These are phyloP conservation scores for Blastobotrys petasosporus DNA, from an alignment of 1,139 yeast species.

Conservation along the genomic window DNA sequence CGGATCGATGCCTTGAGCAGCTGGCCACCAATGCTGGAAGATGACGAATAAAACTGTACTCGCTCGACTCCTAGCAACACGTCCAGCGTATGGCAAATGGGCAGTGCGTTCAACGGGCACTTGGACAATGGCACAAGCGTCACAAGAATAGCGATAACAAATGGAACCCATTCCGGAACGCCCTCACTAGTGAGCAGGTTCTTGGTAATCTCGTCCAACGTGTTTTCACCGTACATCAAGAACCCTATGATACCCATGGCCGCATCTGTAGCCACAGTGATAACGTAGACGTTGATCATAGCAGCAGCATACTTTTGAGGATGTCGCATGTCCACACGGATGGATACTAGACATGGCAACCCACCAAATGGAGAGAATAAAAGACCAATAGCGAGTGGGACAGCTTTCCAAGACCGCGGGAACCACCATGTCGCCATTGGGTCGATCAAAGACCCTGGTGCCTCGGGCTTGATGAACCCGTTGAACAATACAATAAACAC, in stretches of 20 bases:
- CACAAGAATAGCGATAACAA: conserved; percentile 61
- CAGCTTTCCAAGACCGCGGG: conserved; percentile 46
- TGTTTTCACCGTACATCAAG: conserved; percentile 73
- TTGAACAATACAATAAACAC: conserved; percentile 52
- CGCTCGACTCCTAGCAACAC: conserved; percentile 34
- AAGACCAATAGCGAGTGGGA: conserved; percentile 63
- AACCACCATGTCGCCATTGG: conserved; percentile 43
- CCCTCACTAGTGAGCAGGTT: conserved; percentile 64
- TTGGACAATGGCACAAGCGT: conserved; percentile 83
- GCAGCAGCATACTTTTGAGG: conserved; percentile 50
- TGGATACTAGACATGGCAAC: conserved; percentile 78
- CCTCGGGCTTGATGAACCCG: conserved; percentile 49
- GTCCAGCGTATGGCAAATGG: conserved; percentile 69
- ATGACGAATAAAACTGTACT: conserved; percentile 9
- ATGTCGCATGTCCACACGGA: conserved; percentile 77
- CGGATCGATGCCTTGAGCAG: conserved; percentile 27
- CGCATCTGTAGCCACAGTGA: conserved; percentile 65
- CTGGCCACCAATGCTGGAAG: conserved; percentile 2
- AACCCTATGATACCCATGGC: conserved; percentile 77
- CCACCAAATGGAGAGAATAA: conserved; percentile 91
- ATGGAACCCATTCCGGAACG: conserved; percentile 63
- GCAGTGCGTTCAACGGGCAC: conserved; percentile 81
- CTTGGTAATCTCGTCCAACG: conserved; percentile 79
- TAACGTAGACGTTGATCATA: conserved; percentile 51
- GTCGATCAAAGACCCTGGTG: conserved; percentile 63